These are phyloP conservation scores for Sphaerulina populicola DNA, from an alignment of 2,329 filamentous ascomycete genomes.

Conservation along the genomic window DNA sequence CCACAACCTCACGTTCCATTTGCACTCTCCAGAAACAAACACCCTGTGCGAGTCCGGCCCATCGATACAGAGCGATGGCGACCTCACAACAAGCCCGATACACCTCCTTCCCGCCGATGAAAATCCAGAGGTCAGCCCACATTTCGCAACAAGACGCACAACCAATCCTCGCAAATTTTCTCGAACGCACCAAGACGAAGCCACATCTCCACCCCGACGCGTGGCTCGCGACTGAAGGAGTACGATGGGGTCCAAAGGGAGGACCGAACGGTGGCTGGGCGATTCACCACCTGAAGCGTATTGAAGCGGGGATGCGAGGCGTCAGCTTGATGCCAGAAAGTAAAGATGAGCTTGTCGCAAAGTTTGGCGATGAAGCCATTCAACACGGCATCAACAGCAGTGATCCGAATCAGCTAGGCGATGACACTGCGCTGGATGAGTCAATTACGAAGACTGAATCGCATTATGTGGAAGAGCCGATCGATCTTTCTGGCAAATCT, in stretches of 20 bases:
- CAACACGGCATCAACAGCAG: slow-evolving; percentile 4
- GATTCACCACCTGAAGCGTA: slow-evolving; percentile 46
- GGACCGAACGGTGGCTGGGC: slow-evolving; percentile 42
- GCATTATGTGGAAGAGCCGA: slow-evolving; percentile 8
- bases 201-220: slow-evolving; percentile 45
- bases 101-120: slow-evolving; percentile 11
- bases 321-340: slow-evolving; percentile 42
- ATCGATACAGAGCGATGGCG: slow-evolving; percentile 2
- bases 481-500: slow-evolving; percentile 8
- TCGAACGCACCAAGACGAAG: slow-evolving; percentile 34
- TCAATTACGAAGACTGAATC: slow-evolving; percentile 4
- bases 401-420: slow-evolving; percentile 16
- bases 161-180: slow-evolving; percentile 34
- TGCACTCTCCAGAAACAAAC: no score
- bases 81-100: slow-evolving; percentile 3
- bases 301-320: slow-evolving; percentile 46
- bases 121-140: slow-evolving; percentile 2
- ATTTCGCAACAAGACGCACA: slow-evolving; percentile 7
- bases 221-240: slow-evolving; percentile 37
- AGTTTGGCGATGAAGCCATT: slow-evolving; percentile 33
- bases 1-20: no score
- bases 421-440: slow-evolving; percentile 21
- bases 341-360: slow-evolving; percentile 30
- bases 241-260: slow-evolving; percentile 37
- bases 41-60: no score